A percentile compares a stretch with the other conserved stretches of the same genome.
phyloP scores from a whole-genome alignment of 2,329 filamentous ascomycete species.

The Pseudogymnoascus sp. region DNA sequence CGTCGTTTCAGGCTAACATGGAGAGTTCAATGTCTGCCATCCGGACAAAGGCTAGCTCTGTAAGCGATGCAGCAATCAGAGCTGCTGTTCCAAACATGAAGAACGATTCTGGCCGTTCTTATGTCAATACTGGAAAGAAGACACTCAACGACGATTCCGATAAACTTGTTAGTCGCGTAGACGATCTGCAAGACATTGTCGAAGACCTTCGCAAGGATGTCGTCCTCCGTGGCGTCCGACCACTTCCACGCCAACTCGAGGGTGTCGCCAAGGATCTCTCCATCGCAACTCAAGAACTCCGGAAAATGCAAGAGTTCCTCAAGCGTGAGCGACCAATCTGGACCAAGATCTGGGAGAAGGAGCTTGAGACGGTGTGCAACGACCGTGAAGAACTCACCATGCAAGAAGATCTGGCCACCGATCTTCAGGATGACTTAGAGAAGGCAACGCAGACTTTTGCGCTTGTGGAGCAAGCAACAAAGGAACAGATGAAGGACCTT shows the following conservation, averaged over 20 bases:
- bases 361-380: conserved; percentile 90
- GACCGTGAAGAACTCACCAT: conserved; percentile 90
- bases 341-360: conserved; percentile 99
- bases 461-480: conserved; percentile 94
- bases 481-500: conserved; percentile 81
- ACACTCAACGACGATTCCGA: conserved; percentile 80
- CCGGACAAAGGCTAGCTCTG: conserved; percentile 68
- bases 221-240: conserved; percentile 82
- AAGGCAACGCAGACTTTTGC: conserved; percentile 91
- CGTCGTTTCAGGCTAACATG: conserved; percentile 80
- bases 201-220: conserved; percentile 97
- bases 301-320: conserved; percentile 89
- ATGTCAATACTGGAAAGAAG: conserved; percentile 82
- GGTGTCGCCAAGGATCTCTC: conserved; percentile 81
- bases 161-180: conserved; percentile 80
- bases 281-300: conserved; percentile 72
- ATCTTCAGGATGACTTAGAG: conserved; percentile 88
- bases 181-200: conserved; percentile 93
- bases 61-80: conserved; percentile 68
- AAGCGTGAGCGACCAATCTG: conserved; percentile 88
- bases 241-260: conserved; percentile 83
- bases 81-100: conserved; percentile 62
- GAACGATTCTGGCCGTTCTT: conserved; percentile 71
- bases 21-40: conserved; percentile 79
- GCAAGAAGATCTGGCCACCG: conserved; percentile 89